These are phyloP conservation scores for Sphaerulina populicola DNA, from an alignment of 2,329 filamentous ascomycete genomes.

Conservation along the genomic window DNA sequence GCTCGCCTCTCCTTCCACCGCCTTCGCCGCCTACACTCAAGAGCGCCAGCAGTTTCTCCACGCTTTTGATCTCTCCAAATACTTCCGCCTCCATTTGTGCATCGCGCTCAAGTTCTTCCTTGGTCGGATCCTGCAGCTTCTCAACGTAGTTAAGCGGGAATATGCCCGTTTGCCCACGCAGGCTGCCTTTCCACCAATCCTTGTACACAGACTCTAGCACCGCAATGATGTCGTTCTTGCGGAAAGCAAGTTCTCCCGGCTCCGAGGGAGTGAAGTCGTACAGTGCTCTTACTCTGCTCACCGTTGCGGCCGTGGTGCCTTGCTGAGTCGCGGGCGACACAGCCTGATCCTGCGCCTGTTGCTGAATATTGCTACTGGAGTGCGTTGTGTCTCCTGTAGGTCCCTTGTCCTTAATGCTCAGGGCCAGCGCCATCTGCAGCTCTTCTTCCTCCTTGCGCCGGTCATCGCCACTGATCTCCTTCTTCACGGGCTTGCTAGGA, in stretches of 20 bases:
- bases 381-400: conserved; percentile 19
- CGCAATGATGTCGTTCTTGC: conserved; percentile 93
- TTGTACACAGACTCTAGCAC: conserved; percentile 97
- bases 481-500: conserved; percentile 89
- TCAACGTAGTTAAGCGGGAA: conserved; percentile 99
- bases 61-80: conserved; percentile 67
- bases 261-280: conserved; percentile 95
- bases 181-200: conserved; percentile 97
- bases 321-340: conserved; percentile 41
- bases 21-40: conserved; percentile 64
- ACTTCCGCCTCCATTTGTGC: conserved; percentile 87
- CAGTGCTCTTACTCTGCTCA: conserved; percentile 84
- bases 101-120: conserved; percentile 87
- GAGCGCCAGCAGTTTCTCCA: conserved; percentile 75
- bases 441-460: conserved; percentile 95
- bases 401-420: conserved; percentile 82
- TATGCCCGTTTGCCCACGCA: conserved; percentile 91
- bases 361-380: conserved; percentile 22
- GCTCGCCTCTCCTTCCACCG: conserved; percentile 58
- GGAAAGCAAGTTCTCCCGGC: conserved; percentile 87
- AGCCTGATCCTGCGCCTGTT: conserved; percentile 32
- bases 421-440: conserved; percentile 85
- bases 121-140: conserved; percentile 88
- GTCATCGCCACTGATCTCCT: conserved; percentile 79
- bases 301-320: conserved; percentile 90